Base-by-base conservation (phyloP, 306 rosid genomes). In the Lathyrus oleraceus region DNA sequence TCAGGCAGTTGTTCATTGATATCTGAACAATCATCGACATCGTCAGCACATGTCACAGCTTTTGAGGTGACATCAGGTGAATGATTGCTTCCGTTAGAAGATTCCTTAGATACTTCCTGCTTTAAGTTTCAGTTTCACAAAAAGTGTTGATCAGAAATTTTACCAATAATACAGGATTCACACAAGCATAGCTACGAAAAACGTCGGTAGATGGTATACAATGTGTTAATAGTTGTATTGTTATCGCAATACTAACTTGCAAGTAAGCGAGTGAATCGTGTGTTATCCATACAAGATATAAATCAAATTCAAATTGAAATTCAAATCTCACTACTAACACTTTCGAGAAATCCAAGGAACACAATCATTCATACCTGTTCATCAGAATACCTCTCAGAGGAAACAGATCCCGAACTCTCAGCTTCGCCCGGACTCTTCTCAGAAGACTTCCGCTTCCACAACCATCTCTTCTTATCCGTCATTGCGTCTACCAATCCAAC, bases 381-480 rank as follows among this genome's bases (percentile, higher is more conserved):
- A 70, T 88, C 97, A 3, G 92, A 91, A 79, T 57, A 79, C 70
- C 83, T 85, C 95, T 83, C 97, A 11, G 91, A 87, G n/a, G 96
- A 87, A 70, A 77, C 78, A 6, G 99, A 89, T 76, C 90, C 97
- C 19, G 92, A 86, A 81, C 97, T 85, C 40, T 91, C 97, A 66
- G 86, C 83, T 83, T 92, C 96, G 0, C 89, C 87, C 0, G 95
- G 64, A 74, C 96, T 85, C 80, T 78, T 89, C 70, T 89, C 95
- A 5, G 96, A 87, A 70, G 91, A 86, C 75, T 79, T 91, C 66
- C 85, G 76, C 85, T 88, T 91, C 96, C 97, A 86, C 32, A 88
- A 81, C 96, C 96, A 91, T 79, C 82, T 87, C 79, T 89, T 86
- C 62, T 83, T 86, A 73, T 94, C 97, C 88, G 86, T 91, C 77